Evolutionary conservation across 2,329 filamentous ascomycete species (phyloP).

Genomic region (Teratosphaeria zuluensis): DNA sequence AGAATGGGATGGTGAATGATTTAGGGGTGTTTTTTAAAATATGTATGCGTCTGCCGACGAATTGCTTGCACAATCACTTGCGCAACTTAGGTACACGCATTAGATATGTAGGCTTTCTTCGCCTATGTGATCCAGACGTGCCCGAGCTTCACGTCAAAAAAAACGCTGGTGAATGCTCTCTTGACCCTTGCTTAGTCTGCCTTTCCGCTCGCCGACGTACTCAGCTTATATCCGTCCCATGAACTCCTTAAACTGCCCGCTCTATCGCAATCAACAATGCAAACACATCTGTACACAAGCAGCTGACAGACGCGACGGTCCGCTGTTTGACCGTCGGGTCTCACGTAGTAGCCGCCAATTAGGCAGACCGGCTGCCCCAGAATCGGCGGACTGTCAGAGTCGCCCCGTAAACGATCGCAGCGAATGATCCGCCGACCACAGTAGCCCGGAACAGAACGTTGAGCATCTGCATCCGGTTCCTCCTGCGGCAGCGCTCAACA

Average conservation of each 20-base stretch:
- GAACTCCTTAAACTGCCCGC: background rate
- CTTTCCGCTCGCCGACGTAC: background rate
- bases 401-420: slow-evolving; percentile 32
- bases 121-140: background rate
- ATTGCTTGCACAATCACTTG: background rate
- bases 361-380: slow-evolving; percentile 13
- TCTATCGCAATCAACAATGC: background rate
- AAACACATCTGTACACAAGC: background rate
- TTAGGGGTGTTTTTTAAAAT: background rate
- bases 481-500: slow-evolving; percentile 43
- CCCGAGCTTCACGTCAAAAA: background rate
- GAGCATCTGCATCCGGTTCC: slow-evolving; percentile 48
- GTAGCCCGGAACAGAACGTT: slow-evolving; percentile 44
- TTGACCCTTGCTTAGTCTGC: background rate
- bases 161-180: background rate
- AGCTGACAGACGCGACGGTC: background rate
- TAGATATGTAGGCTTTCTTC: background rate
- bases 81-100: background rate
- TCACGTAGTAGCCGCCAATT: background rate
- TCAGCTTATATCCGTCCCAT: background rate
- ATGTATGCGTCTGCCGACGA: background rate
- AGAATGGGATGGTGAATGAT: background rate
- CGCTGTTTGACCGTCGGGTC: background rate
- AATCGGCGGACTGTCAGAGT: slow-evolving; percentile 27
- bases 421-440: slow-evolving; percentile 39